Base-by-base conservation (phyloP, 768 basidiomycete species). In the Lactarius deliciosus region DNA sequence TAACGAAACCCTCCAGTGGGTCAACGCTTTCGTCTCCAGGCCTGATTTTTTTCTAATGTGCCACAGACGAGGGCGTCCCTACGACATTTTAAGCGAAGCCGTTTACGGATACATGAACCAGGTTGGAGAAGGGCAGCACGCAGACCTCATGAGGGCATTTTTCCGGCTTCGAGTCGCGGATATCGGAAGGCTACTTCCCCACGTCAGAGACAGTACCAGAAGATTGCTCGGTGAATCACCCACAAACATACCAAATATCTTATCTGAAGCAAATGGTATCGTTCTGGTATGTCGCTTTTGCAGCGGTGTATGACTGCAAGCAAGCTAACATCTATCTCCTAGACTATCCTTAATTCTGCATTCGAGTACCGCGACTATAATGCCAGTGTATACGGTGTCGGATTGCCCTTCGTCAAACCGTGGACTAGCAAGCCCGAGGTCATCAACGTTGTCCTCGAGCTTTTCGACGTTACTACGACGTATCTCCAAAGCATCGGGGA, bases 71-170 rank as follows among this genome's bases (percentile, higher is more conserved):
- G 81, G 85, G 2, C 82, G 83, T n/a, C 76, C 80, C 1, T 82
- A 83, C 63, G 86, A 84, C 64, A 81, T 91, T 3, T 80, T 95
- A 41, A 84, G 89, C 53, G 87, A 93, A 55, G 83, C 87, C 0
- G 86, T 96, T 30, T 80, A 85, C 57, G 76, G 78, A 3, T 92
- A 87, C 72, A 91, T 94, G 87, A 78, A 81, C 16, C 81, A 84
- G 61, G 72, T 81, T 34, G 81, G 81, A 20, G 79, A 89, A 71
- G 80, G 77, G 10, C 73, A 84, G 64, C 82, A 88, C 68, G 86
- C 94, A 73, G 95, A 97, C 72, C 77, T 87, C 22, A 84, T 94
- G 69, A 84, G 96, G 43, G 82, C 87, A 3, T 97, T 97, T 80
- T 96, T 98, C 84, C 83, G 90, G 53, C 79, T 83, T 32, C 82